These are phyloP conservation scores for Lentinula sp. DNA, from an alignment of 768 basidiomycete genomes.

Conservation along the genomic window DNA sequence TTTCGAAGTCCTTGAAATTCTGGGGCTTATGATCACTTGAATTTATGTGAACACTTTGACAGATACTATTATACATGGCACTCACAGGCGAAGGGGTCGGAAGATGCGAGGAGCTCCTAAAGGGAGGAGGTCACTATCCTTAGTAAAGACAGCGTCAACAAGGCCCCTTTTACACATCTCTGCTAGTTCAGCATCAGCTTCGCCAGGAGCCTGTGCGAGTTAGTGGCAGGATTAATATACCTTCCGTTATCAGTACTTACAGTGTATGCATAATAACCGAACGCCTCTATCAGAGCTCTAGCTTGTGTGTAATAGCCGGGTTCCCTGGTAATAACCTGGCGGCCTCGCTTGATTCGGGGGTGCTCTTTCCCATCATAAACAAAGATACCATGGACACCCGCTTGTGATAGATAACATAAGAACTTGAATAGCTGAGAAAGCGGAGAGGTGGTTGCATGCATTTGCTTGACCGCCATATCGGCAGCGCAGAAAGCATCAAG, in stretches of 20 bases:
- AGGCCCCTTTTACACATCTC: conserved; percentile 49
- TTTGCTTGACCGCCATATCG: not conserved
- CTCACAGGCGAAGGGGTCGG: conserved; percentile 8
- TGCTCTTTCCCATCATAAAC: not conserved
- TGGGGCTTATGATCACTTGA: not conserved
- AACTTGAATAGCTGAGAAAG: not conserved
- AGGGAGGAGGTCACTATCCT: conserved; percentile 63
- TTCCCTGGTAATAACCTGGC: not conserved
- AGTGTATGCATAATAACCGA: not conserved
- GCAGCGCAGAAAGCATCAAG: not conserved
- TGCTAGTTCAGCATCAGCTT: conserved; percentile 68
- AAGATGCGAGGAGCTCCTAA: conserved; percentile 58
- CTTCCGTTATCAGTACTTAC: not conserved
- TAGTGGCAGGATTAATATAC: not conserved
- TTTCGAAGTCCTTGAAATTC: not conserved
- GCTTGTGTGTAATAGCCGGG: not conserved
- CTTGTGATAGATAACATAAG: not conserved
- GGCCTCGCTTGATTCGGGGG: not conserved
- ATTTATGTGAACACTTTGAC: no score
- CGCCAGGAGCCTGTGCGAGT: conserved; percentile 26
- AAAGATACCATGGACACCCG: not conserved
- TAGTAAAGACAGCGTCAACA: conserved; percentile 60
- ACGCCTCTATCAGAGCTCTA: not conserved
- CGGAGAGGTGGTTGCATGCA: not conserved
- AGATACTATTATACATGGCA: no score